phyloP scores from a whole-genome alignment of 192 early-diverging fungal genomes.

The Backusella tuberculispora region DNA sequence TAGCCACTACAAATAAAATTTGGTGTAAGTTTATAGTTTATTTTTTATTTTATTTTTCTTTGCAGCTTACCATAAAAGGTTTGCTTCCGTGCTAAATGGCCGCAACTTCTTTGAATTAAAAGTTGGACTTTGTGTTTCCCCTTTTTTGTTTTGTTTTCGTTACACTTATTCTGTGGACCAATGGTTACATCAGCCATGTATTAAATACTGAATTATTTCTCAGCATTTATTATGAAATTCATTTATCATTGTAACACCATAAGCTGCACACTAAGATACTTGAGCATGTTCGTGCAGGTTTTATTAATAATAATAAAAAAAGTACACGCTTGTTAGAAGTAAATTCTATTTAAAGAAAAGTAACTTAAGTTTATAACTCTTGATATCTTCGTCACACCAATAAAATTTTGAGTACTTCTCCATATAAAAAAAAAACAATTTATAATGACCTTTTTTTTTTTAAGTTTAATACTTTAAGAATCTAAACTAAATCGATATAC shows the following conservation, averaged over 20 bases:
- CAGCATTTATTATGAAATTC: too few relatives aligned
- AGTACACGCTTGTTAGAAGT: not conserved
- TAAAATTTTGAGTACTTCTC: too few relatives aligned
- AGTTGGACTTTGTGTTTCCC: slow-evolving; percentile 7
- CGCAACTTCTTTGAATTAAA: not conserved
- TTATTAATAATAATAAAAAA: not conserved
- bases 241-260: not conserved
- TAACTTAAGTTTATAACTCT: not conserved
- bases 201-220: not conserved
- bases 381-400: too few relatives aligned
- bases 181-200: not conserved
- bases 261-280: not conserved
- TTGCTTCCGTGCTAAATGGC: not conserved
- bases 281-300: not conserved
- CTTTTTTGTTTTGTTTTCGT: too few relatives aligned
- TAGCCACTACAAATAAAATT: slow-evolving; percentile 5
- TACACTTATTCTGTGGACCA: not conserved
- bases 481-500: too few relatives aligned
- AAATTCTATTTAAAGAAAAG: not conserved
- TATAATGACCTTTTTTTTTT: too few relatives aligned
- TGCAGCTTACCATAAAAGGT: not conserved
- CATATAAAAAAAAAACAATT: too few relatives aligned
- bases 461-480: too few relatives aligned
- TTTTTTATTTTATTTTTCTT: not conserved
- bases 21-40: too few relatives aligned